Conservation (phyloP, 2,329 filamentous ascomycete genomes). For the Hypoxylon sp. region DNA sequence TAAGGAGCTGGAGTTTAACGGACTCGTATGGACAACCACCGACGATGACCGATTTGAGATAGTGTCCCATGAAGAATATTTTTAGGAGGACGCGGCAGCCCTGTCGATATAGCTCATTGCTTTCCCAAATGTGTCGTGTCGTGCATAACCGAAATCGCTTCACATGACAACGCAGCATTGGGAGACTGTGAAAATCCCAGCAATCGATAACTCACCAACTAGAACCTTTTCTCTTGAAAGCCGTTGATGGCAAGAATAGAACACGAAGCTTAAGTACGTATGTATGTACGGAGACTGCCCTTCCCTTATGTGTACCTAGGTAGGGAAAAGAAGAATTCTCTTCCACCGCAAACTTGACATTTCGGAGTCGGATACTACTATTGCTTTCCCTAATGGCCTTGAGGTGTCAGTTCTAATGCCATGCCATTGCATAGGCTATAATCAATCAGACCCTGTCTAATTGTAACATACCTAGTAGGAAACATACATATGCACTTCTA, state of each 20-base stretch:
- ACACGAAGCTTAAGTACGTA: background rate
- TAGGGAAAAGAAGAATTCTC: background rate
- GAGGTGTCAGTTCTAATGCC: constrained; percentile 8
- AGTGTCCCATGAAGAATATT: constrained; percentile 17
- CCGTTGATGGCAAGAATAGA: background rate
- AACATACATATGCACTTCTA: constrained; percentile 18
- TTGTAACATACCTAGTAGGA: constrained; percentile 17
- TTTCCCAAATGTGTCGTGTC: constrained; percentile 28
- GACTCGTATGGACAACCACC: background rate
- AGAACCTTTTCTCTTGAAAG: background rate
- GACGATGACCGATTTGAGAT: constrained; percentile 2
- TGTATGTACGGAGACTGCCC: constrained; percentile 5
- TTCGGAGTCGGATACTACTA: background rate
- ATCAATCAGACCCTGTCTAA: constrained; percentile 24
- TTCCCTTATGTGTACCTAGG: constrained; percentile 15
- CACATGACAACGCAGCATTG: constrained; percentile 29
- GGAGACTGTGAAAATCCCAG: constrained; percentile 31
- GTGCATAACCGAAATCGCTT: constrained; percentile 41
- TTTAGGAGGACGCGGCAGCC: constrained; percentile 10
- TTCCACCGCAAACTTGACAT: background rate
- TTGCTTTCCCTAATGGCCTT: constrained; percentile 4
- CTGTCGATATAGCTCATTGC: constrained; percentile 7
- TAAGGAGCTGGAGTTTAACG: background rate
- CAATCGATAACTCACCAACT: constrained; percentile 22
- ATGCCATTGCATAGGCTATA: constrained; percentile 17